A percentile compares a stretch with the other conserved stretches of the same genome.
Evolutionary conservation across 306 rosid genomes (phyloP).

Genomic region (Quercus variabilis): DNA sequence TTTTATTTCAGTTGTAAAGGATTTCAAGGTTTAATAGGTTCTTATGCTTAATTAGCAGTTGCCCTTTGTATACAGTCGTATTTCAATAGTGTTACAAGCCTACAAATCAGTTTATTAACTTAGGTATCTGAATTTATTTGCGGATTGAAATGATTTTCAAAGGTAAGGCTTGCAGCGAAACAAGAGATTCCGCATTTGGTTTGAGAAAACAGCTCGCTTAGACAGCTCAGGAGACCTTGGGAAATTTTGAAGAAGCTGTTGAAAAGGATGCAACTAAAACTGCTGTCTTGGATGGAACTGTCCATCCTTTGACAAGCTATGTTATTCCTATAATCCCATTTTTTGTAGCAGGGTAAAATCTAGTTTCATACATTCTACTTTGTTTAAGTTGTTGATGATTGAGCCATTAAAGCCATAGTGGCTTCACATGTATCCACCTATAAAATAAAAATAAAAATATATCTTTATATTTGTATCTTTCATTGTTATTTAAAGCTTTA

Average conservation of each 20-base stretch:
- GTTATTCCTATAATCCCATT: constrained; percentile 26
- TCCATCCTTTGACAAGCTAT: constrained; percentile 95
- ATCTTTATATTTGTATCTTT: not conserved
- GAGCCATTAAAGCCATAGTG: not conserved
- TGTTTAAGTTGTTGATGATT: not conserved
- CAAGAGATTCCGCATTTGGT: constrained; percentile 72
- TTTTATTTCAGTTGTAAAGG: not conserved
- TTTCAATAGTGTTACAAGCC: constrained; percentile 1
- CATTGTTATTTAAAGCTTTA: not conserved
- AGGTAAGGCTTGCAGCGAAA: constrained; percentile 79
- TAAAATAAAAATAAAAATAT: not conserved
- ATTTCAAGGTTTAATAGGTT: not conserved
- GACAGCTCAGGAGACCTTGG: constrained; percentile 89
- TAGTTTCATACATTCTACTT: constrained; percentile 18
- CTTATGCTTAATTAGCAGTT: not conserved
- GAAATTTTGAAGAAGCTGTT: constrained; percentile 96
- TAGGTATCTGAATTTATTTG: constrained; percentile 17
- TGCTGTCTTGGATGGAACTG: constrained; percentile 95
- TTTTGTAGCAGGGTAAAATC: not conserved
- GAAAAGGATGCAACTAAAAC: constrained; percentile 93
- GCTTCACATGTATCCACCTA: not conserved
- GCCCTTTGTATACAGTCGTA: not conserved
- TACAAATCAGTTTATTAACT: constrained; percentile 11
- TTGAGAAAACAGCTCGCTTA: constrained; percentile 83
- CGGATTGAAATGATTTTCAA: constrained; percentile 78